Base-by-base conservation (phyloP, 2,329 filamentous ascomycete genomes). In the Paracamarosporium sp. region DNA sequence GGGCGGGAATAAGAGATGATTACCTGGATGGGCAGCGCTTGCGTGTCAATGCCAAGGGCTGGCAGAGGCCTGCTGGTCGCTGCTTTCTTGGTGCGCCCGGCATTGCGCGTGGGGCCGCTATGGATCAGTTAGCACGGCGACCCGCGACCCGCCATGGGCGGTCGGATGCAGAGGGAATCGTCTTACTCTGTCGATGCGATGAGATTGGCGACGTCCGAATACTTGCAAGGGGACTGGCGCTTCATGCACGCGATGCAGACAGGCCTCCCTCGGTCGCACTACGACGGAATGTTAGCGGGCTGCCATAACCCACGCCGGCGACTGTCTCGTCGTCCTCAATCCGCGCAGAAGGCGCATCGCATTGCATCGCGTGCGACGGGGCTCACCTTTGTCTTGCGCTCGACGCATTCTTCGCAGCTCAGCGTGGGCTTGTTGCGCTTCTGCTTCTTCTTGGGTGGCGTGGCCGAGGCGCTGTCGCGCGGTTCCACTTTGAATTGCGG, bases 371-470 rank as follows among this genome's bases (percentile, higher is more conserved):
- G 47, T 27, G 33, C 43, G 44, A 50, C 40, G 22, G 38, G 30
- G 54, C 83, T 64, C 73, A 89, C 89, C 83, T 92, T 93, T 24
- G 90, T 93, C 79, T 93, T 93, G 65, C 90, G 83, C 77, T 92
- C 90, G 22, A 93, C 91, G 70, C 91, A 94, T 73, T 92, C 90
- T 60, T 88, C 85, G 69, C 91, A 93, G 47, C 89, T 92, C 61
- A 93, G 73, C 1, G 90, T 93, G 3, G 91, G 91, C 75, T 94
- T 94, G 78, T 94, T 94, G 46, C 91, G 86, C 80, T 90, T 93
- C 79, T 93, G 90, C 78, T 90, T 92, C 80, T 90, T 91, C 74
- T 79, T 83, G 11, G 79, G 71, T n/a, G 80, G 82, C 50, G 46
- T 57, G 17, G 41, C 38, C 31, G 50, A 31, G 7, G 47, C 52